Evolutionary conservation across 1,284 basidiomycete genomes (phyloP).

Genomic region (Takashimella koratensis): DNA sequence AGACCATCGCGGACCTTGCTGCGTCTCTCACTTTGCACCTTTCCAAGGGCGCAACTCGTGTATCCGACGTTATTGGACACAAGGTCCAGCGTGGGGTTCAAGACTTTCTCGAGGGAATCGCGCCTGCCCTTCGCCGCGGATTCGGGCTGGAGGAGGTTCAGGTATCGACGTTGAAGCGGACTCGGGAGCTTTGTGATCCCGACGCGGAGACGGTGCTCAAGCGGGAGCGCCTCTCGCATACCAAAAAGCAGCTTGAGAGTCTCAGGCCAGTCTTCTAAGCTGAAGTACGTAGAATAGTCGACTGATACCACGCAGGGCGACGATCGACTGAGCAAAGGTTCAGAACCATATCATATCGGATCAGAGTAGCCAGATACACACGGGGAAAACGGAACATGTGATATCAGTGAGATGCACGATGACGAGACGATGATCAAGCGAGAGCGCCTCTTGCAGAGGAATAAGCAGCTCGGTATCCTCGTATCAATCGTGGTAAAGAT

Average conservation of each 20-base stretch:
- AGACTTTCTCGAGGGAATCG: neutral
- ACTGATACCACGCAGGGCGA: too few relatives aligned
- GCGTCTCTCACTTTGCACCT: neutral
- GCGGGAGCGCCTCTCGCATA: neutral
- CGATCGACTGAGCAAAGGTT: too few relatives aligned
- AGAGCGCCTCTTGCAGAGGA: too few relatives aligned
- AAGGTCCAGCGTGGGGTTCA: neutral
- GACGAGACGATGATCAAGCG: too few relatives aligned
- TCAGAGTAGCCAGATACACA: too few relatives aligned
- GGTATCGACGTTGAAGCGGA: neutral
- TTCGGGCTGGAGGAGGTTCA: neutral
- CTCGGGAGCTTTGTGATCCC: neutral
- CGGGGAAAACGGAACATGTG: too few relatives aligned
- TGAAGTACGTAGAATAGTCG: too few relatives aligned
- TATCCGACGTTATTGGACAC: neutral
- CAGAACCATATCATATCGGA: too few relatives aligned
- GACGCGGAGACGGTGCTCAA: neutral
- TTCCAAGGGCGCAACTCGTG: neutral
- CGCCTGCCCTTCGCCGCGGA: neutral
- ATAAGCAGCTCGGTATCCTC: too few relatives aligned
- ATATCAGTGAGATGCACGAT: too few relatives aligned
- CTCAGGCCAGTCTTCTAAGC: too few relatives aligned
- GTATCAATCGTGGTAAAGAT: too few relatives aligned
- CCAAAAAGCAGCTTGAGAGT: neutral
- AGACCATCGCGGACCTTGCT: neutral